Evolutionary conservation across 1,284 basidiomycete genomes (phyloP), one percentile per base, ranked within the genome.

Genomic region (Laetiporus sulphureus): DNA sequence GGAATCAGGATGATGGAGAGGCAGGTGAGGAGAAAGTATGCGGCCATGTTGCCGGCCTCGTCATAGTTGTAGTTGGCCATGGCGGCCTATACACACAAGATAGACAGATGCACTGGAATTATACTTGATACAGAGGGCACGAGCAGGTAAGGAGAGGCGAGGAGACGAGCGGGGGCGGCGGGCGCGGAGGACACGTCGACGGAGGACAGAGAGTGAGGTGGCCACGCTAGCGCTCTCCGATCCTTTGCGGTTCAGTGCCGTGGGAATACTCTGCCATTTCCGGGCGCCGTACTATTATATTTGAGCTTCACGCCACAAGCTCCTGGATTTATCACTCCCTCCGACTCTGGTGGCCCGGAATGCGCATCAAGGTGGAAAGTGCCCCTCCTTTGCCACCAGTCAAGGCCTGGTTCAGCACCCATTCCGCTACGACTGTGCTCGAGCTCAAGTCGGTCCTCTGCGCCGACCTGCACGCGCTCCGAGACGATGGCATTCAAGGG

Each of bases 21-120:
- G 60, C 92, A 83, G 6, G 90, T 90, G 44, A 94, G 78, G 47
- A 91, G 67, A 65, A 94, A 94, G 68, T 91, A 94, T 23, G 83
- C 77, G 55, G 91, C 90, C 77, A 94, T 85, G 52, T 81, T 83
- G 51, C 91, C 91, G 39, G 78, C 77, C 66, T 93, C 90, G 66
- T 94, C 91, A 65, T 94, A 94, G 63, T 79, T 71, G 66, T 89
- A 89, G 55, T 81, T 75, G 51, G 82, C 83, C 84, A 87, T 87
- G 30, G 41, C 47, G 49, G 60, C 49, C 52, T 45, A 46, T 7
- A 27, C 19, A 15, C 40, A 41, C 40, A 36, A 32, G 32, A 38
- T 32, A 36, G 35, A 25, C 18, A 23, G 22, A 40, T 21, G 24
- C 31, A 29, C 19, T 18, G 30, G 33, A 31, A 47, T 34, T 46